A percentile compares a stretch with the other conserved stretches of the same genome.
These are phyloP conservation scores for Stenocarpella maydis DNA, from an alignment of 2,329 filamentous ascomycete genomes.

Conservation along the genomic window DNA sequence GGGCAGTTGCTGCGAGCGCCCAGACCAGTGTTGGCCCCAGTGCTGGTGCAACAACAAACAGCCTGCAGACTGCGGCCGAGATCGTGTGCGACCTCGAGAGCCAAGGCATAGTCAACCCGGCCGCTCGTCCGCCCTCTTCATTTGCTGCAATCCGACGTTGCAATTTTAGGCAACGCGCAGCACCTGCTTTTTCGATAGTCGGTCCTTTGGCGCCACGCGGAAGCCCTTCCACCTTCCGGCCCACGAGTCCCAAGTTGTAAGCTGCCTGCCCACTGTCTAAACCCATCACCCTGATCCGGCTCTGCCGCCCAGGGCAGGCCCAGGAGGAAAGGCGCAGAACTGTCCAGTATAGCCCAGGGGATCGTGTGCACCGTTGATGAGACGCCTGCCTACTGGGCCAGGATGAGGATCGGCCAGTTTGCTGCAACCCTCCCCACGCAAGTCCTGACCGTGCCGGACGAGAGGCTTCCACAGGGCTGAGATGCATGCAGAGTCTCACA, in stretches of 20 bases:
- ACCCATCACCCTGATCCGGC: slow-evolving; percentile 2
- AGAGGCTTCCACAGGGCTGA: not conserved
- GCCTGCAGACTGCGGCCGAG: slow-evolving; percentile 11
- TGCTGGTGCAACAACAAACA: not conserved
- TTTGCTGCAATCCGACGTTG: slow-evolving; percentile 26
- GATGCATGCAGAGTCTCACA: slow-evolving; percentile 8
- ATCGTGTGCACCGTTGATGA: not conserved
- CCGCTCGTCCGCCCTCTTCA: slow-evolving; percentile 6
- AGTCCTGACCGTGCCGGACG: slow-evolving; percentile 6
- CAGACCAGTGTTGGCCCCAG: not conserved
- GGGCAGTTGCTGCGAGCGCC: not conserved
- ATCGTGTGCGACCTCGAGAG: slow-evolving; percentile 7
- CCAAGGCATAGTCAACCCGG: slow-evolving; percentile 17
- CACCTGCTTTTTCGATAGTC: slow-evolving; percentile 21
- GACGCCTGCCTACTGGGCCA: slow-evolving; percentile 9
- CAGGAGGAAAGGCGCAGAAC: not conserved
- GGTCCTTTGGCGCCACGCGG: slow-evolving; percentile 24
- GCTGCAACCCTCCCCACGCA: slow-evolving; percentile 22
- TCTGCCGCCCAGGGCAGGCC: slow-evolving; percentile 9
- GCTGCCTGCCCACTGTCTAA: slow-evolving; percentile 7
- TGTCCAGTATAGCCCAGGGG: too few relatives aligned
- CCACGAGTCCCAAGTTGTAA: slow-evolving; percentile 8
- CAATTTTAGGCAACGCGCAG: slow-evolving; percentile 20
- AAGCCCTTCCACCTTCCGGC: slow-evolving; percentile 2
- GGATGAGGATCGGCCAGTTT: slow-evolving; percentile 22